A percentile compares a stretch with the other conserved stretches of the same genome.
Conservation (phyloP, 1,284 basidiomycete genomes). For the Cryptococcus jaspeensis region DNA sequence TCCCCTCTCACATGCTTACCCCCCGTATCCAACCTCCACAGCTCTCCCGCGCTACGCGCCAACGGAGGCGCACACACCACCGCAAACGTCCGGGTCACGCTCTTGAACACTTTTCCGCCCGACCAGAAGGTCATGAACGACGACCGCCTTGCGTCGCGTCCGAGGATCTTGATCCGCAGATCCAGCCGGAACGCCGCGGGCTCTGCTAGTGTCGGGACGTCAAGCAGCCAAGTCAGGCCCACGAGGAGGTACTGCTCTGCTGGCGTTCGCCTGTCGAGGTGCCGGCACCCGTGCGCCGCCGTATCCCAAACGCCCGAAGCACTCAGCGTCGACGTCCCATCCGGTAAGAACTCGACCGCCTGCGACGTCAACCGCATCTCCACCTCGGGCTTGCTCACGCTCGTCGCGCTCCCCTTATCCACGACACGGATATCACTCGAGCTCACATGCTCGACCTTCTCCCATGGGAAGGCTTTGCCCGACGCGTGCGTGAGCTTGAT, state of each 20-base stretch:
- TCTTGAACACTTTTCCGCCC: slow-evolving; percentile 64
- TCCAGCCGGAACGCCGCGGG: slow-evolving; percentile 85
- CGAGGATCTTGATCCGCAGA: slow-evolving; percentile 78
- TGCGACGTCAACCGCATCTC: slow-evolving; percentile 55
- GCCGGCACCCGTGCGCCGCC: slow-evolving; percentile 79
- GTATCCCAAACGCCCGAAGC: slow-evolving; percentile 88
- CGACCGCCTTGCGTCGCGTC: slow-evolving; percentile 75
- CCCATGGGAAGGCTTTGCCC: slow-evolving; percentile 84
- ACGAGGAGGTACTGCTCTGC: slow-evolving; percentile 75
- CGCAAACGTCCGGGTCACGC: slow-evolving; percentile 65
- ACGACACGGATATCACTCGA: slow-evolving; percentile 73
- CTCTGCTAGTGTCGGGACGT: slow-evolving; percentile 77
- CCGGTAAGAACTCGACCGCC: slow-evolving; percentile 67
- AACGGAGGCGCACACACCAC: slow-evolving; percentile 78
- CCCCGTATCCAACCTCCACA: slow-evolving; percentile 92
- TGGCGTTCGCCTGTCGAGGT: slow-evolving; percentile 81
- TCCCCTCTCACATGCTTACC: slow-evolving; percentile 92
- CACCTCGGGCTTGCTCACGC: slow-evolving; percentile 39
- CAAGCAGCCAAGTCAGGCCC: slow-evolving; percentile 72
- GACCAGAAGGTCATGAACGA: slow-evolving; percentile 70
- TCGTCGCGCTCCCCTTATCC: slow-evolving; percentile 71
- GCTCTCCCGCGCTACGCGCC: slow-evolving; percentile 79
- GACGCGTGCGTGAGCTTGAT: slow-evolving; percentile 81
- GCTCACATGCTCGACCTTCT: slow-evolving; percentile 56
- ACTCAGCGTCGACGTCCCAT: slow-evolving; percentile 71